A percentile compares a stretch with the other conserved stretches of the same genome.
phyloP scores from a whole-genome alignment of 2,329 filamentous ascomycete species.

The Endoconidiophora laricicola region DNA sequence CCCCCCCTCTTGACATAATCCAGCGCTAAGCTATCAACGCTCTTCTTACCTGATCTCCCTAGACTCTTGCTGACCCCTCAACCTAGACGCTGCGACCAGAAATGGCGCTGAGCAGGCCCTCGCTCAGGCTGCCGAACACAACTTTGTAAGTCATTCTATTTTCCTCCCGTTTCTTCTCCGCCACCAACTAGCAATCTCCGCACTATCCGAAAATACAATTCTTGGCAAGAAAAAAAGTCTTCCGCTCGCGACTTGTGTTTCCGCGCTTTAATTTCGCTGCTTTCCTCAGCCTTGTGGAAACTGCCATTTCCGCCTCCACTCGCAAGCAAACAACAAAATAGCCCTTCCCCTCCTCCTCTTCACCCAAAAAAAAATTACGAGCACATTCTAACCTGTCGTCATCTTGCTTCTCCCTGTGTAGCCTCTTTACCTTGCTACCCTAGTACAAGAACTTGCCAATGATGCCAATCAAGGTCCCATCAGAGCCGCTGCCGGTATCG shows the following conservation, averaged over 20 bases:
- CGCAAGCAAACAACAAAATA: too few species aligned
- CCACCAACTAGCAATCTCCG: not conserved
- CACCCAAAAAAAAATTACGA: too few species aligned
- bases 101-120: slow-evolving; percentile 89
- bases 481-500: slow-evolving; percentile 85
- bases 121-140: slow-evolving; percentile 74
- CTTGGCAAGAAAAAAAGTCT: not conserved
- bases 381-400: too few species aligned
- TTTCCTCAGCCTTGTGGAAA: too few species aligned
- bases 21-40: not conserved
- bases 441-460: slow-evolving; percentile 88
- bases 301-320: not conserved
- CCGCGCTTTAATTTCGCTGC: too few species aligned
- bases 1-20: too few species aligned
- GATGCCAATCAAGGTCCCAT: slow-evolving; percentile 69
- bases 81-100: slow-evolving; percentile 63
- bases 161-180: slow-evolving; percentile 8
- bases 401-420: slow-evolving; percentile 22
- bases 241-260: not conserved
- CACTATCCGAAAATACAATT: not conserved
- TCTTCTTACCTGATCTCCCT: slow-evolving; percentile 5
- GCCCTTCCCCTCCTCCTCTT: too few species aligned
- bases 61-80: not conserved
- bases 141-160: slow-evolving; percentile 55
- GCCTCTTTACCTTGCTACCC: slow-evolving; percentile 82